Base-by-base conservation (phyloP, 2,329 filamentous ascomycete species). In the Hypoxylon sp. region DNA sequence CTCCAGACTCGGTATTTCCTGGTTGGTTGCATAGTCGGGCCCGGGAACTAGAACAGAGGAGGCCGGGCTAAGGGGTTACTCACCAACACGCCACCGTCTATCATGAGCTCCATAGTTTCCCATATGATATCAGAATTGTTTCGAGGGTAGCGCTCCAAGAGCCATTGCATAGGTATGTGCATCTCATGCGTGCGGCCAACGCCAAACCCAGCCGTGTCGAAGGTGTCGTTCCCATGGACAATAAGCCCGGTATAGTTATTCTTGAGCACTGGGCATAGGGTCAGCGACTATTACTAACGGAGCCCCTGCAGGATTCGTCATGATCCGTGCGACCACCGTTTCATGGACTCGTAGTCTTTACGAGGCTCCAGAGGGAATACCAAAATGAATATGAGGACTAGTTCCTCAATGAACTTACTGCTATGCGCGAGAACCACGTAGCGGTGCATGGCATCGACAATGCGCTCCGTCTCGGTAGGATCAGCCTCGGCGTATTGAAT, bases 221-320 rank as follows among this genome's bases (percentile, higher is more conserved):
- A 80, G 2, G 77, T 72, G 59, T 83, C 80, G 2, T 79, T 78
- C 0, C 75, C 71, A 28, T 82, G 81, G 42, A 78, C 78, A 14
- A 84, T 72, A 54, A 84, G 81, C 0, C 86, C 86, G 1, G 80
- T 81, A 45, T 81, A 82, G 67, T 87, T 81, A 58, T 87, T 74
- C 53, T 78, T 75, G 9, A 89, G 78, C 85, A 89, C 61, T 64
- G 30, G 16, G n/a, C 9, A 7, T 11, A 1, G 8, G 38, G 28
- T 64, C 36, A 64, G 54, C 2, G 3, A 18, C 24, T 6, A 26
- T 26, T 26, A 26, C 24, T 26, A 26, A 26, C 24, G n/a, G n/a
- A n/a, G n/a, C n/a, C n/a, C n/a, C 24, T 26, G 24, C 6, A 26
- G 24, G 6, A 26, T 26, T 3, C 6, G 6, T 26, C 24, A 6